Evolutionary conservation across 371 early-diverging fungal genomes (phyloP).

Genomic region (Dichotomocladium elegans): DNA sequence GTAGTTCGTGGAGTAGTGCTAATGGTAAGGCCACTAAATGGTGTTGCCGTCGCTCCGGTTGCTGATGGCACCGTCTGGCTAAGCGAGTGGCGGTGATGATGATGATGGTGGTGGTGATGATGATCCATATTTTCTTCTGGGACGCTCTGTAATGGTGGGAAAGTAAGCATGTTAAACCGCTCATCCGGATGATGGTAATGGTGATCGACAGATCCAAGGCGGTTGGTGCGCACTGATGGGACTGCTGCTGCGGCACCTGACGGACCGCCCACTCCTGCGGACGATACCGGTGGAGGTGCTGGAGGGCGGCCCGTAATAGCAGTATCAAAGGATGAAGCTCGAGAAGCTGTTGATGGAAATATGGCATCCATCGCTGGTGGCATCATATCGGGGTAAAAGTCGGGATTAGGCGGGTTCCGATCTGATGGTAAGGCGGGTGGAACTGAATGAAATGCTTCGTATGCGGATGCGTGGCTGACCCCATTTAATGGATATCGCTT

Average conservation of each 20-base stretch:
- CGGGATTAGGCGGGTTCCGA: slow-evolving; percentile 39
- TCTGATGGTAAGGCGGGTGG: slow-evolving; percentile 47
- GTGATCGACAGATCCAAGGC: slow-evolving; percentile 12
- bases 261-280: neutral
- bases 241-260: neutral
- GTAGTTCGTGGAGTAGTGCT: neutral
- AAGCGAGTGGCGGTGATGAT: neutral
- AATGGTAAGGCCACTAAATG: neutral
- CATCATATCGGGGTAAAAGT: slow-evolving; percentile 43
- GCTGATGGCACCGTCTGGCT: neutral
- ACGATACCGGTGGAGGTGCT: neutral
- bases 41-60: neutral
- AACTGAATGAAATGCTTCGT: slow-evolving; percentile 57
- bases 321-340: slow-evolving; percentile 12
- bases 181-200: slow-evolving; percentile 18
- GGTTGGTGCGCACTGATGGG: neutral
- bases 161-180: too few species aligned
- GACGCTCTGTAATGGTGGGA: too few species aligned
- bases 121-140: too few species aligned
- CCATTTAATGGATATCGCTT: slow-evolving; percentile 48
- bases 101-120: neutral
- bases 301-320: slow-evolving; percentile 5
- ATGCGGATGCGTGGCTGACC: slow-evolving; percentile 25
- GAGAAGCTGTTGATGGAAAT: neutral
- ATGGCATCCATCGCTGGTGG: slow-evolving; percentile 31